phyloP scores from a whole-genome alignment of 495 filamentous ascomycete genomes.

The Chlorociboria aeruginascens region DNA sequence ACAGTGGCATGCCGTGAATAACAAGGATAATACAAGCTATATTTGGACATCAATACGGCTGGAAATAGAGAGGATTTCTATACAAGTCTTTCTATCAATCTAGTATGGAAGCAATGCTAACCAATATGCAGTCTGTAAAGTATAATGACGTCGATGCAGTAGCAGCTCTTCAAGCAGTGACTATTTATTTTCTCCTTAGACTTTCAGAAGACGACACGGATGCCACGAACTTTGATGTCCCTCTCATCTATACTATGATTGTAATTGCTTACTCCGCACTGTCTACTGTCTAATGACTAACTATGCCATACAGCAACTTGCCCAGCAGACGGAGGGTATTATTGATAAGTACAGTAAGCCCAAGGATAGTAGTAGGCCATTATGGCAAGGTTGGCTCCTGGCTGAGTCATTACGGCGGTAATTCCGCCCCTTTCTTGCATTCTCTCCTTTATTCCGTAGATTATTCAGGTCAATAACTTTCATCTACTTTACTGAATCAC shows the following conservation, averaged over 20 bases:
- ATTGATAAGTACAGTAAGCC: neutral
- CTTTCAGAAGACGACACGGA: neutral
- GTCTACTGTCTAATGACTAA: neutral
- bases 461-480: neutral
- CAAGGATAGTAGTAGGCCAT: neutral
- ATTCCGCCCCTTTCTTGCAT: neutral
- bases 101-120: neutral
- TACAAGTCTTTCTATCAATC: neutral
- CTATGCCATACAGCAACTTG: neutral
- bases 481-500: neutral
- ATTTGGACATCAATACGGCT: slow-evolving; percentile 7
- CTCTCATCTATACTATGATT: slow-evolving; percentile 5
- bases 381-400: slow-evolving; percentile 5
- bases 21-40: slow-evolving; percentile 2
- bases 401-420: slow-evolving; percentile 7
- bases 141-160: neutral
- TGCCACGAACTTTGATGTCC: slow-evolving; percentile 3
- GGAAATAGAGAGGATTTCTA: neutral
- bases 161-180: slow-evolving; percentile 7
- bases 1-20: neutral
- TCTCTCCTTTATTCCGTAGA: neutral
- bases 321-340: neutral
- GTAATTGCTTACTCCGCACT: neutral
- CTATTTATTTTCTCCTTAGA: slow-evolving; percentile 5
- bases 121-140: neutral